These are phyloP conservation scores for Nadsonia starkeyi-henricii DNA, from an alignment of 1,139 yeast species.

Conservation along the genomic window DNA sequence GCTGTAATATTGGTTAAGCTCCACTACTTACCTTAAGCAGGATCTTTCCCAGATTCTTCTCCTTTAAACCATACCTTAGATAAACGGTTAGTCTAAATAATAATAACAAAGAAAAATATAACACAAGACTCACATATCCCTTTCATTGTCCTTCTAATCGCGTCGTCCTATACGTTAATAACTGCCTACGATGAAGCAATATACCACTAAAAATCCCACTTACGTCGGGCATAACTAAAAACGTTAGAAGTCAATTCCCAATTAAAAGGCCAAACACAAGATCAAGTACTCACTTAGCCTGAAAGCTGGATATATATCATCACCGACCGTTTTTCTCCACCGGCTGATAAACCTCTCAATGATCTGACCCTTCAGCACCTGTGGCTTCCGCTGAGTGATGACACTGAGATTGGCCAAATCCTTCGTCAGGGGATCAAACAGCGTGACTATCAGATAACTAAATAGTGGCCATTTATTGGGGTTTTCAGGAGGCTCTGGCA, in stretches of 20 bases:
- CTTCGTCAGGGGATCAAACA: slow-evolving; percentile 16
- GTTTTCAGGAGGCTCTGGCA: slow-evolving; percentile 21
- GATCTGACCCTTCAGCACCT: slow-evolving; percentile 21
- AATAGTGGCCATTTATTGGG: slow-evolving; percentile 27
- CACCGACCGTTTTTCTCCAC: slow-evolving; percentile 57
- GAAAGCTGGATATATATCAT: slow-evolving; percentile 55
- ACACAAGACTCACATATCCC: slow-evolving; percentile 13
- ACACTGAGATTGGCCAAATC: slow-evolving; percentile 11
- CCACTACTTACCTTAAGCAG: slow-evolving; percentile 22
- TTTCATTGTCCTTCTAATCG: slow-evolving; percentile 30
- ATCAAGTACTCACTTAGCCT: slow-evolving; percentile 26
- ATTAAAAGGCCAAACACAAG: background rate
- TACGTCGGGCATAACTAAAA: slow-evolving; percentile 40
- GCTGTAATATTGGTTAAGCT: no score
- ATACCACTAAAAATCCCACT: no score
- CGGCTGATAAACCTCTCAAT: slow-evolving; percentile 36
- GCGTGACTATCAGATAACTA: slow-evolving; percentile 24
- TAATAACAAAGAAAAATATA: background rate
- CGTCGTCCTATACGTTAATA: slow-evolving; percentile 23
- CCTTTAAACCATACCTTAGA: slow-evolving; percentile 24
- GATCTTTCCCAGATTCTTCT: slow-evolving; percentile 30
- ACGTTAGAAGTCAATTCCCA: slow-evolving; percentile 10
- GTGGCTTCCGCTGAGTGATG: slow-evolving; percentile 13
- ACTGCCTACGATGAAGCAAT: no score
- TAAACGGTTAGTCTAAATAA: background rate